phyloP scores from a whole-genome alignment of 441 rosid genomes.

The Gossypium gossypioides region DNA sequence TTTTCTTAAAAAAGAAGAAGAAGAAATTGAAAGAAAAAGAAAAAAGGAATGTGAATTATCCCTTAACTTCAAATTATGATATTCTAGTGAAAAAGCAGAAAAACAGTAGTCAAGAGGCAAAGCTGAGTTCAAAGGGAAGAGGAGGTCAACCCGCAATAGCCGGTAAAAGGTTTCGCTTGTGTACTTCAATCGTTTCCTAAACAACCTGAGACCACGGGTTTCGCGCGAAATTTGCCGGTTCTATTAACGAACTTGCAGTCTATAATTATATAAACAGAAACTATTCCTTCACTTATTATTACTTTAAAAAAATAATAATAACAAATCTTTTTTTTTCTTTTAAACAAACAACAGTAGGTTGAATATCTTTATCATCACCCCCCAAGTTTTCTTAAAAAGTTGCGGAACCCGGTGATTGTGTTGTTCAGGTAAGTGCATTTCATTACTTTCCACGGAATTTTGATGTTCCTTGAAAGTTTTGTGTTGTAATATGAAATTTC shows the following conservation, averaged over 20 bases:
- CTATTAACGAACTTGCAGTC: conserved; percentile 27
- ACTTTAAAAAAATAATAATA: not conserved
- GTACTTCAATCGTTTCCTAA: conserved; percentile 12
- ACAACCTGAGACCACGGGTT: conserved; percentile 33
- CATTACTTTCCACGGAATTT: not conserved
- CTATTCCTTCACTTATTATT: not conserved
- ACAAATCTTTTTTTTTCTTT: not conserved
- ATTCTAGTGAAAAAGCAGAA: not conserved
- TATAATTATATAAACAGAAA: no score
- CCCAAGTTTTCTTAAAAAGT: conserved; percentile 23
- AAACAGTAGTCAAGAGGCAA: not conserved
- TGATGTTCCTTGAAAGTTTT: not conserved
- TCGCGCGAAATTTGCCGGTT: conserved; percentile 43
- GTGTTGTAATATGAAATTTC: not conserved
- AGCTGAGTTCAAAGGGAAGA: not conserved
- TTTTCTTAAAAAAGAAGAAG: no score
- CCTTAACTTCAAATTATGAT: no score
- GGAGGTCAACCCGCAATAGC: conserved; percentile 27
- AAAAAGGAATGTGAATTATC: no score
- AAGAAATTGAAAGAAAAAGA: no score
- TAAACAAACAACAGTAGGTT: not conserved
- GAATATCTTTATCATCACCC: conserved; percentile 4
- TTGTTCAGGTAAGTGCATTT: conserved; percentile 37
- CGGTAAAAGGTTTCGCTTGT: conserved; percentile 10
- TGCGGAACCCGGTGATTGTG: conserved; percentile 75